Conservation (phyloP, 1,139 yeast species). For the Yamadazyma oceani region DNA sequence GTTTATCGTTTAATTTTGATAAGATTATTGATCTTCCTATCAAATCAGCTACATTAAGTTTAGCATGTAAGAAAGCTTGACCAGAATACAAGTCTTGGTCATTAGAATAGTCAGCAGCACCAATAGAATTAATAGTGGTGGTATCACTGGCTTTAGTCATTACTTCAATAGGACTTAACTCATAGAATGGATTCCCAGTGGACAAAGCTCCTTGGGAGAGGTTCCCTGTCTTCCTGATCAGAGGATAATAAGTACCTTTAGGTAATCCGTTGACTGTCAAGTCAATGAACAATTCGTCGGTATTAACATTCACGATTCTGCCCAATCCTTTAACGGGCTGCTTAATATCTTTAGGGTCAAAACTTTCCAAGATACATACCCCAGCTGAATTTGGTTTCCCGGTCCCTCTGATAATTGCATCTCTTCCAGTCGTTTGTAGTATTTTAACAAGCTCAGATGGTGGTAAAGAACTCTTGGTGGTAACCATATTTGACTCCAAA, state of each 20-base stretch:
- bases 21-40: constrained; percentile 83
- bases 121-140: constrained; percentile 40
- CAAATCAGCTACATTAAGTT: constrained; percentile 56
- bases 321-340: constrained; percentile 85
- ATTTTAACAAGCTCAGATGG: constrained; percentile 69
- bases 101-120: constrained; percentile 29
- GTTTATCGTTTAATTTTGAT: constrained; percentile 40
- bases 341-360: constrained; percentile 44
- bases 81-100: constrained; percentile 43
- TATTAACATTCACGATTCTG: constrained; percentile 72
- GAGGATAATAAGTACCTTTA: constrained; percentile 67
- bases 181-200: constrained; percentile 56
- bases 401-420: constrained; percentile 89
- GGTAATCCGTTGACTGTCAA: constrained; percentile 72
- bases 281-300: constrained; percentile 60
- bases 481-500: constrained; percentile 55
- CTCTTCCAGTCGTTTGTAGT: constrained; percentile 73
- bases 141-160: constrained; percentile 30
- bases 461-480: constrained; percentile 63
- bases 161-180: constrained; percentile 51
- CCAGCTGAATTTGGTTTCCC: constrained; percentile 89
- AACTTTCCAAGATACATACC: constrained; percentile 82
- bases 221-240: constrained; percentile 71
- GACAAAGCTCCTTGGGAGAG: constrained; percentile 70
- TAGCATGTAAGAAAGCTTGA: constrained; percentile 63